Evolutionary conservation across 2,329 filamentous ascomycete genomes (phyloP), one percentile per base, ranked within the genome.

Genomic region (Hypoxylon rubiginosum): DNA sequence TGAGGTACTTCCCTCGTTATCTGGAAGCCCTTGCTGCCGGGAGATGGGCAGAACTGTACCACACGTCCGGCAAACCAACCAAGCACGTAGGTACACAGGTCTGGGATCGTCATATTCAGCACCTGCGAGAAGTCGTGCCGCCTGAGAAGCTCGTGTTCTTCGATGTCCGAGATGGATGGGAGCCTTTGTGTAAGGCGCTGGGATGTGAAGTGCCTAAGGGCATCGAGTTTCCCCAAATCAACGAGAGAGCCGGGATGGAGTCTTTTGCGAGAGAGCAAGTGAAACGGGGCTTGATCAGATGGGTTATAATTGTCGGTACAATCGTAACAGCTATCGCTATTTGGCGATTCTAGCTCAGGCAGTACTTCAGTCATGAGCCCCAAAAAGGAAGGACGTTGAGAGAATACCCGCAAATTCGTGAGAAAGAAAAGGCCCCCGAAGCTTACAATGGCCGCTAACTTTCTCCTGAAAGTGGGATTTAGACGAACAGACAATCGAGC

Each of bases 141-240:
- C 58, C 65, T 6, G 67, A 74, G 43, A 70, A 69, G 26, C 63
- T 74, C 11, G 54, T 72, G 10, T 73, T 75, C 59, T 74, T 74
- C 45, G 62, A 74, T 36, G 72, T 73, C 10, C 57, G 61, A 21
- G 72, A 73, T 10, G 71, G 70, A 17, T 73, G 72, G 71, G 66
- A 46, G 21, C 71, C 71, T 4, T 45, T 74, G 26, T 72, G 71
- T 46, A 62, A 74, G 30, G 66, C 67, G 41, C 59, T 73, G n/a
- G 61, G 39, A 17, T 64, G 60, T 11, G 64, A 70, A 17, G 68
- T 72, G 21, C 71, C 71, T 1, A 67, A 71, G 45, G 67, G 63
- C 4, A 65, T 72, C 45, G 66, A 64, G 1, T 73, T 73, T 55
- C 72, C 71, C 30, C 65, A 51, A n/a, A 59, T 67, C 11, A 73